phyloP scores from a whole-genome alignment of 2,329 filamentous ascomycete genomes.

The Sphaerostilbella broomeana region DNA sequence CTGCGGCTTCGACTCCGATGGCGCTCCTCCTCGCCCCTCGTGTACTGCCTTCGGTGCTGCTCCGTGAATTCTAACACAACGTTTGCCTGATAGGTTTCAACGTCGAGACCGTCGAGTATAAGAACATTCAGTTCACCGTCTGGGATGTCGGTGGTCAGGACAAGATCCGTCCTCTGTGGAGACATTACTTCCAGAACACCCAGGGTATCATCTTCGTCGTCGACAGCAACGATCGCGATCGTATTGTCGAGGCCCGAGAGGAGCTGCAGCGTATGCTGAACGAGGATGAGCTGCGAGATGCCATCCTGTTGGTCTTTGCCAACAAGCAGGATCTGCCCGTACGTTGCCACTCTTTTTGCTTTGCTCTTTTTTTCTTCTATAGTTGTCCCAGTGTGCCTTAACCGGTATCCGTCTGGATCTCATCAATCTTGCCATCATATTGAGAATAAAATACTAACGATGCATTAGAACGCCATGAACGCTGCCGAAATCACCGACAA shows the following conservation, averaged over 20 bases:
- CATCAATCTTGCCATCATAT: no score
- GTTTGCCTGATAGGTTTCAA: slow-evolving; percentile 78
- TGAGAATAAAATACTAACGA: slow-evolving; percentile 15
- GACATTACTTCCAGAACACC: slow-evolving; percentile 99
- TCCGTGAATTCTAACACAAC: slow-evolving; percentile 3
- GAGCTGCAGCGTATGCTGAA: slow-evolving; percentile 98
- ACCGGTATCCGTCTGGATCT: neutral
- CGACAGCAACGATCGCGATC: slow-evolving; percentile 97
- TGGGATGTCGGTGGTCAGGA: slow-evolving; percentile 99
- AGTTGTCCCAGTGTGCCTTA: neutral
- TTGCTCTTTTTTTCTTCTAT: neutral
- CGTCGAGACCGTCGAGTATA: slow-evolving; percentile 99
- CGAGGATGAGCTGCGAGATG: slow-evolving; percentile 97
- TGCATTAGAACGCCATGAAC: slow-evolving; percentile 89
- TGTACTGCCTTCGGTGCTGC: neutral
- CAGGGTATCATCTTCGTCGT: slow-evolving; percentile 99
- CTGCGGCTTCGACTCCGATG: neutral
- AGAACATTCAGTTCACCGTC: slow-evolving; percentile 99
- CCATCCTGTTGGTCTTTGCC: slow-evolving; percentile 92
- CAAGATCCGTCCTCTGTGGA: slow-evolving; percentile 99
- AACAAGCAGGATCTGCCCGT: slow-evolving; percentile 99
- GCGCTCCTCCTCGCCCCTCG: neutral
- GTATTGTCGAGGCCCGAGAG: slow-evolving; percentile 93
- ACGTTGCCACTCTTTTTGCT: slow-evolving; percentile 37
- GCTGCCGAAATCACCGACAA: slow-evolving; percentile 99